phyloP scores from a whole-genome alignment of 176 grass and related monocot genomes.

The Cenchrus purpureus region DNA sequence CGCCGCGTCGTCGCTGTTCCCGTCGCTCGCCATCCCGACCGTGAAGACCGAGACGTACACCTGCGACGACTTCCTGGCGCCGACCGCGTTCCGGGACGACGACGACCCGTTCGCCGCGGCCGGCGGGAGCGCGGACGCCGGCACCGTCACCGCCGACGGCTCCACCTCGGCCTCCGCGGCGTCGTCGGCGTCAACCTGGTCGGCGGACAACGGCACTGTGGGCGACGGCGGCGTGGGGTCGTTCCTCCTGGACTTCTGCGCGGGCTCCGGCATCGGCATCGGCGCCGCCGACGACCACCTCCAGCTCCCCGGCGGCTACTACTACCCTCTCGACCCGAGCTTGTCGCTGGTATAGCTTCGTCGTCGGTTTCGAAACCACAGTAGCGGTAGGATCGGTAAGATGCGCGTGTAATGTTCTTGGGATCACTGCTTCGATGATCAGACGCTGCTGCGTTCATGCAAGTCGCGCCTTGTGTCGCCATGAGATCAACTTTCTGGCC shows the following conservation, averaged over 20 bases:
- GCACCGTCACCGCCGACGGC: neutral
- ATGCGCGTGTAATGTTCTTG: neutral
- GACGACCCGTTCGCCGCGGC: neutral
- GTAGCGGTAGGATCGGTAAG: conserved; percentile 8
- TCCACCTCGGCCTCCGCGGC: conserved; percentile 39
- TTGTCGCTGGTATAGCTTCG: conserved; percentile 33
- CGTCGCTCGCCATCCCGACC: conserved; percentile 45
- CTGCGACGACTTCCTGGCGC: conserved; percentile 66
- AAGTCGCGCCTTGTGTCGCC: neutral
- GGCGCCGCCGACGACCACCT: neutral
- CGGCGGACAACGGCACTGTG: conserved; percentile 22
- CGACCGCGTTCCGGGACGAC: conserved; percentile 34
- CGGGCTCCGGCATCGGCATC: conserved; percentile 11
- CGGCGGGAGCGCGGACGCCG: neutral
- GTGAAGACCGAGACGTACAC: conserved; percentile 76
- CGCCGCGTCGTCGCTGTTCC: conserved; percentile 11
- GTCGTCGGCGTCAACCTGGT: conserved; percentile 57
- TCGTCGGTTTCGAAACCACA: neutral
- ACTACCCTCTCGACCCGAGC: conserved; percentile 53
- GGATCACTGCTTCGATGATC: neutral
- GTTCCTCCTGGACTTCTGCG: conserved; percentile 47
- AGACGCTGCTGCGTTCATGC: neutral
- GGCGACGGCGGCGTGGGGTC: neutral
- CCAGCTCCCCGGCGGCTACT: conserved; percentile 49
- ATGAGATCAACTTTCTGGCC: neutral